phyloP scores from a whole-genome alignment of 2,329 filamentous ascomycete genomes.

The Lasiodiplodia sp. region DNA sequence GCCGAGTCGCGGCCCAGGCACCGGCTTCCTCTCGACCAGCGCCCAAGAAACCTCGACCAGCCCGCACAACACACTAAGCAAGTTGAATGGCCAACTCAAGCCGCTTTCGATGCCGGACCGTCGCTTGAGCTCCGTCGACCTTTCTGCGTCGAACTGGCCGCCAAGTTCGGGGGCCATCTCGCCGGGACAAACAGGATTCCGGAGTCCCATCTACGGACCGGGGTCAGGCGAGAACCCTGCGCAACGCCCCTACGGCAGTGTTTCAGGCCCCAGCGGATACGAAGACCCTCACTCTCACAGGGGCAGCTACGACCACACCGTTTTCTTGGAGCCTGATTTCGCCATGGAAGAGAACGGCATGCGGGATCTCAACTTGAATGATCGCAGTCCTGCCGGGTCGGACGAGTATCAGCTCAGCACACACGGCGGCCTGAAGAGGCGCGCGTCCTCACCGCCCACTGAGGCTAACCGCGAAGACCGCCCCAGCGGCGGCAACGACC shows the following conservation, averaged over 20 bases:
- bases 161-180: slow-evolving; percentile 53
- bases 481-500: slow-evolving; percentile 54
- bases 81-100: slow-evolving; percentile 52
- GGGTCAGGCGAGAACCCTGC: slow-evolving; percentile 35
- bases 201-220: slow-evolving; percentile 51
- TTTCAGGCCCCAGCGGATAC: slow-evolving; percentile 52
- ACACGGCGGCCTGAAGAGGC: slow-evolving; percentile 67
- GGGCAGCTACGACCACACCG: slow-evolving; percentile 68
- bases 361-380: slow-evolving; percentile 62
- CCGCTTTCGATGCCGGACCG: slow-evolving; percentile 55
- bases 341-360: slow-evolving; percentile 61
- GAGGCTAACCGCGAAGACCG: slow-evolving; percentile 60
- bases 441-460: slow-evolving; percentile 69
- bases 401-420: slow-evolving; percentile 53
- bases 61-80: slow-evolving; percentile 48
- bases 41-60: slow-evolving; percentile 45
- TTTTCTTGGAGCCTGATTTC: slow-evolving; percentile 60
- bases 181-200: slow-evolving; percentile 50
- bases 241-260: slow-evolving; percentile 55
- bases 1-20: slow-evolving; percentile 53
- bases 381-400: slow-evolving; percentile 56
- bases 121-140: slow-evolving; percentile 44
- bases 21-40: slow-evolving; percentile 41
- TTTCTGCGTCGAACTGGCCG: slow-evolving; percentile 49
- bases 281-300: slow-evolving; percentile 63